phyloP scores from a whole-genome alignment of 805 yeast genomes.

The Pichia ethanolica region DNA sequence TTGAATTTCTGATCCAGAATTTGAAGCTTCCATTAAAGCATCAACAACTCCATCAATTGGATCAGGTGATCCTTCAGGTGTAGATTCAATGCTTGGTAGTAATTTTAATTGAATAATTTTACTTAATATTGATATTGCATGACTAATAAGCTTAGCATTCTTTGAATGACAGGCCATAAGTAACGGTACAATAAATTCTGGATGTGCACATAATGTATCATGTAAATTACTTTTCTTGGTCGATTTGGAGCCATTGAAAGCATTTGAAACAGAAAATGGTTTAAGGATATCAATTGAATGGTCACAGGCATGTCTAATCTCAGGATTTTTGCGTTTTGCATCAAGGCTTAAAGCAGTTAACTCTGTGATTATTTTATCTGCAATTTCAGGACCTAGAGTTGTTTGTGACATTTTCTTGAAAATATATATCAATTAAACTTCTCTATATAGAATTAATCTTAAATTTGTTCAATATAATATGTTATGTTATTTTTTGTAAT shows the following conservation, averaged over 20 bases:
- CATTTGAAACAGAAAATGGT: conserved; percentile 11
- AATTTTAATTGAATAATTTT: conserved; percentile 47
- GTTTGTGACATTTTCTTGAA: neutral
- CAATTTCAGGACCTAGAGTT: neutral
- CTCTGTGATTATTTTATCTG: conserved; percentile 33
- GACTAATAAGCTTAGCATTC: conserved; percentile 63
- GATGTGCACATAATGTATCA: conserved; percentile 19
- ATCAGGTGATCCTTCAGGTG: conserved; percentile 3
- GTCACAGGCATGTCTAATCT: conserved; percentile 53
- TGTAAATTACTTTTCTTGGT: neutral
- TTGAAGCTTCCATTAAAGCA: conserved; percentile 62
- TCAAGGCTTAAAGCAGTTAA: conserved; percentile 56
- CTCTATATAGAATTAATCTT: no score
- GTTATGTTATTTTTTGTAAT: no score
- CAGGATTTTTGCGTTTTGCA: conserved; percentile 61
- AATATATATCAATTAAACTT: no score
- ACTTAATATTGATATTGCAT: conserved; percentile 67
- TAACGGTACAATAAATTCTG: conserved; percentile 61
- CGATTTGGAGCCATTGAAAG: neutral
- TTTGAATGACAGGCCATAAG: conserved; percentile 64
- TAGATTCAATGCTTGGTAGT: conserved; percentile 41
- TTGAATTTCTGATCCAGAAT: conserved; percentile 70
- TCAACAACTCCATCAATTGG: conserved; percentile 48
- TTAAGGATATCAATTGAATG: conserved; percentile 42
- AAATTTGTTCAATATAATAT: no score